A percentile compares a stretch with the other conserved stretches of the same genome.
Evolutionary conservation across 1,284 basidiomycete species (phyloP).

Genomic region (Malassezia vespertilionis): DNA sequence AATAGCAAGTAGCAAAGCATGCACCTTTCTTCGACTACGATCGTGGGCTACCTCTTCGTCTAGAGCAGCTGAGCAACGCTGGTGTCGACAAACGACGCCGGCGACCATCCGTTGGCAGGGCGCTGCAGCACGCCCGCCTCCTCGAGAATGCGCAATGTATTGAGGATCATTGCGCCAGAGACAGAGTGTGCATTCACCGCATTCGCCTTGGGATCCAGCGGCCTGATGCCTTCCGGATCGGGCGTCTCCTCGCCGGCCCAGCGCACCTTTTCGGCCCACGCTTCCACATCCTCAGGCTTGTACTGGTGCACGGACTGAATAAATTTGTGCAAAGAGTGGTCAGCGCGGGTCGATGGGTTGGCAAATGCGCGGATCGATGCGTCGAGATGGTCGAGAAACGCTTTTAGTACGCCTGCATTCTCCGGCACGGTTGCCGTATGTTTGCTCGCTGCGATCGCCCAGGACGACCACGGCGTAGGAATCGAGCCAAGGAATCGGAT

Average conservation of each 20-base stretch:
- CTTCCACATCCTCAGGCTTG: conserved; percentile 63
- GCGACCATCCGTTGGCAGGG: not conserved
- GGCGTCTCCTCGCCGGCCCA: conserved; percentile 33
- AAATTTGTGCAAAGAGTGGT: conserved; percentile 14
- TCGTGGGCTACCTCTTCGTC: not conserved
- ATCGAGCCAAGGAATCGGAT: conserved; percentile 69
- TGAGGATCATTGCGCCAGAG: conserved; percentile 17
- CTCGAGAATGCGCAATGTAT: conserved; percentile 27
- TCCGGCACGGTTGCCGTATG: conserved; percentile 20
- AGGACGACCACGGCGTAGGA: conserved; percentile 90
- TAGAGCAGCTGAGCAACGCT: not conserved
- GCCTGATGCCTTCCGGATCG: conserved; percentile 13
- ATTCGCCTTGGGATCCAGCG: conserved; percentile 6
- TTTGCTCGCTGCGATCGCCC: conserved; percentile 52
- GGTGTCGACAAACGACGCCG: not conserved
- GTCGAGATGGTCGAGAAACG: conserved; percentile 26
- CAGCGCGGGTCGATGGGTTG: conserved; percentile 19
- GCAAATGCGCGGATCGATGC: conserved; percentile 26
- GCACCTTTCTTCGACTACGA: no score
- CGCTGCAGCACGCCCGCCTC: conserved; percentile 30
- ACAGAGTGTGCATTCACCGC: conserved; percentile 23
- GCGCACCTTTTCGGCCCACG: conserved; percentile 47
- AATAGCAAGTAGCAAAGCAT: no score
- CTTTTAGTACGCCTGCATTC: not conserved
- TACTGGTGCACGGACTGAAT: conserved; percentile 48